Evolutionary conservation across 1,284 basidiomycete species (phyloP).

Genomic region (Violaceomyces palustris): DNA sequence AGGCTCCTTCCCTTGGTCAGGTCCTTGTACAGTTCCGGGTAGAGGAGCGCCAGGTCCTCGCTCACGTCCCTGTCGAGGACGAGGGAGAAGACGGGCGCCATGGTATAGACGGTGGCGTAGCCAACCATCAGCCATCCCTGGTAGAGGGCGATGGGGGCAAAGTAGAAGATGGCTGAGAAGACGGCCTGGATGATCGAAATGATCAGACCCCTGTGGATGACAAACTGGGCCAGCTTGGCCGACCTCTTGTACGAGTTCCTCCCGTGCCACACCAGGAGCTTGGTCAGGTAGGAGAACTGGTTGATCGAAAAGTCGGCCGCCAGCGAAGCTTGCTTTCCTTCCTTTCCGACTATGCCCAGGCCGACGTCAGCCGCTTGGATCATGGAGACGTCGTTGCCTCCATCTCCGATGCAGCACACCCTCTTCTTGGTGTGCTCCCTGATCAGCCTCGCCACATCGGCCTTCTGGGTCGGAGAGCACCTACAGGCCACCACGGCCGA

Average conservation of each 20-base stretch:
- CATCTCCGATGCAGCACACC: conserved; percentile 95
- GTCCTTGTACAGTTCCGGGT: conserved; percentile 97
- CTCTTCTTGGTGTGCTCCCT: conserved; percentile 82
- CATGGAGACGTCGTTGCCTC: conserved; percentile 93
- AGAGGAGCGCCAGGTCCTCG: conserved; percentile 88
- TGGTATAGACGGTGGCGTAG: conserved; percentile 95
- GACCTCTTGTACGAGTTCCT: conserved; percentile 97
- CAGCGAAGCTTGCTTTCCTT: conserved; percentile 94
- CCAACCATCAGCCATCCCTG: conserved; percentile 98
- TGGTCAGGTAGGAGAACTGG: conserved; percentile 90
- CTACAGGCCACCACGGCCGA: conserved; percentile 95
- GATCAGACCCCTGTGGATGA: conserved; percentile 89
- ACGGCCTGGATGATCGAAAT: conserved; percentile 87
- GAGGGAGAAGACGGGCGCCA: conserved; percentile 96
- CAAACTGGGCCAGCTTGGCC: conserved; percentile 95
- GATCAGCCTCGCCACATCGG: conserved; percentile 89
- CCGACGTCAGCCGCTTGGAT: conserved; percentile 92
- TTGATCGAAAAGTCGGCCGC: conserved; percentile 97
- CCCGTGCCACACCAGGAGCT: conserved; percentile 92
- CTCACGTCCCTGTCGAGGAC: conserved; percentile 93
- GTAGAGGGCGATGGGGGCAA: conserved; percentile 95
- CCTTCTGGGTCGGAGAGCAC: conserved; percentile 97
- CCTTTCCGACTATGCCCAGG: conserved; percentile 96
- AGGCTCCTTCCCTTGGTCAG: conserved; percentile 66
- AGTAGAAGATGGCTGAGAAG: conserved; percentile 96